These are phyloP conservation scores for Xylariales sp. DNA, from an alignment of 2,329 filamentous ascomycete genomes.

Conservation along the genomic window DNA sequence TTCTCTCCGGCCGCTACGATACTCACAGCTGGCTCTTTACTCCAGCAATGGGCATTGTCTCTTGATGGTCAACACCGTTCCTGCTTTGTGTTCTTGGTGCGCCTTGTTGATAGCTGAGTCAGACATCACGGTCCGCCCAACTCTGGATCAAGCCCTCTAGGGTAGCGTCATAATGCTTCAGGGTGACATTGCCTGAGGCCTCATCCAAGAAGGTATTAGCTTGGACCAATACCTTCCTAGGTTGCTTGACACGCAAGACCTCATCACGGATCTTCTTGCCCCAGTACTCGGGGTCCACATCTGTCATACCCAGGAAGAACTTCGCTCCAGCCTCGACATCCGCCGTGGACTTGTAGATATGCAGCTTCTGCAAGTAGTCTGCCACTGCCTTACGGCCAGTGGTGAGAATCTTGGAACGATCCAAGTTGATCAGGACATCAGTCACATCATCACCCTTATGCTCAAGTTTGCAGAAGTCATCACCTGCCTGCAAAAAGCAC, in stretches of 20 bases:
- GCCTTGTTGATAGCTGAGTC: too few species aligned
- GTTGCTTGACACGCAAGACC: slow-evolving; percentile 73
- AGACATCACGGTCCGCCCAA: slow-evolving; percentile 61
- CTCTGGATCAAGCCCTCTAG: slow-evolving; percentile 79
- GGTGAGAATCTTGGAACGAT: slow-evolving; percentile 81
- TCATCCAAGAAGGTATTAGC: slow-evolving; percentile 77
- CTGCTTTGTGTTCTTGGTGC: too few species aligned
- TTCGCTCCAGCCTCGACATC: slow-evolving; percentile 73
- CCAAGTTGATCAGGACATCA: slow-evolving; percentile 76
- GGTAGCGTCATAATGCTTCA: slow-evolving; percentile 84
- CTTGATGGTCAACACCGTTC: too few species aligned
- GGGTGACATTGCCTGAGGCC: slow-evolving; percentile 62
- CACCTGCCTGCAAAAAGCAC: slow-evolving; percentile 81
- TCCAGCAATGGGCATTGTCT: too few species aligned
- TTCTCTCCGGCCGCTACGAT: too few species aligned
- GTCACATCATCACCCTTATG: slow-evolving; percentile 70
- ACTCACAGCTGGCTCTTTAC: too few species aligned
- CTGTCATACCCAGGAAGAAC: slow-evolving; percentile 80
- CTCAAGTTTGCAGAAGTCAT: slow-evolving; percentile 79
- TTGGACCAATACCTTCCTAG: slow-evolving; percentile 90
- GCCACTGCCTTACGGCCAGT: slow-evolving; percentile 79
- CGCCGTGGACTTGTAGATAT: slow-evolving; percentile 88
- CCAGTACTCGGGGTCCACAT: slow-evolving; percentile 79
- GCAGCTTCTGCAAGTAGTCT: slow-evolving; percentile 83
- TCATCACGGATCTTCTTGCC: slow-evolving; percentile 72